A percentile compares a stretch with the other conserved stretches of the same genome.
phyloP scores from a whole-genome alignment of 2,329 filamentous ascomycete genomes.

The Aspergillus ibericus region DNA sequence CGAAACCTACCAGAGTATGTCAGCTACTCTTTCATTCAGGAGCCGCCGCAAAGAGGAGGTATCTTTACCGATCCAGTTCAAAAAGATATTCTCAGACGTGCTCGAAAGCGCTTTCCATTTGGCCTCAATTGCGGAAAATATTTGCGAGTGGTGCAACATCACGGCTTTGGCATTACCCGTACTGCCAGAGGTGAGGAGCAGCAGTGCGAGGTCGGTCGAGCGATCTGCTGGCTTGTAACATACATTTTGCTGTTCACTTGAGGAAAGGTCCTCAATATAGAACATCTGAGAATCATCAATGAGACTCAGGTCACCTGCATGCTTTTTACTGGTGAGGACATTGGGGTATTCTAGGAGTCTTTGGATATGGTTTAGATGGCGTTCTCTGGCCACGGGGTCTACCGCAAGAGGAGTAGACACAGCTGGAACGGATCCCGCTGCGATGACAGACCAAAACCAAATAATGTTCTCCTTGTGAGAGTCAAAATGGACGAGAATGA shows the following conservation, averaged over 20 bases:
- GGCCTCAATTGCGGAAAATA: constrained; percentile 43
- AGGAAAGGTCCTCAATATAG: not conserved
- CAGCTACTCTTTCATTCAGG: not conserved
- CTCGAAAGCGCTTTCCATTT: constrained; percentile 38
- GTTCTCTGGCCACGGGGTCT: constrained; percentile 14
- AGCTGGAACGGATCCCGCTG: constrained; percentile 39
- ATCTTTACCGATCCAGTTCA: constrained; percentile 50
- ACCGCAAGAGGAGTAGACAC: constrained; percentile 25
- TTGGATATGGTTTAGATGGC: not conserved
- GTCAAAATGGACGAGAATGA: constrained; percentile 33
- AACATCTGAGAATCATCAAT: not conserved
- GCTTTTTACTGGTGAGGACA: not conserved
- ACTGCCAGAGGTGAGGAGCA: constrained; percentile 57
- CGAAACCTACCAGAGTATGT: constrained; percentile 31
- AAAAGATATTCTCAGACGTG: constrained; percentile 34
- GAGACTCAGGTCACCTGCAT: not conserved
- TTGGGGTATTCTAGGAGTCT: not conserved
- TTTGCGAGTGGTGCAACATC: constrained; percentile 44
- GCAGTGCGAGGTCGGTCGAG: constrained; percentile 30
- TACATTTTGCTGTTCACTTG: not conserved
- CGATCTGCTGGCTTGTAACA: not conserved
- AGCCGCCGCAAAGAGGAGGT: not conserved
- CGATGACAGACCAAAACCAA: constrained; percentile 44
- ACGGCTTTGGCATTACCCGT: constrained; percentile 56
- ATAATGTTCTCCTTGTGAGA: constrained; percentile 37